Conservation (phyloP, 2,329 filamentous ascomycete genomes). For the Fusarium sp. region DNA sequence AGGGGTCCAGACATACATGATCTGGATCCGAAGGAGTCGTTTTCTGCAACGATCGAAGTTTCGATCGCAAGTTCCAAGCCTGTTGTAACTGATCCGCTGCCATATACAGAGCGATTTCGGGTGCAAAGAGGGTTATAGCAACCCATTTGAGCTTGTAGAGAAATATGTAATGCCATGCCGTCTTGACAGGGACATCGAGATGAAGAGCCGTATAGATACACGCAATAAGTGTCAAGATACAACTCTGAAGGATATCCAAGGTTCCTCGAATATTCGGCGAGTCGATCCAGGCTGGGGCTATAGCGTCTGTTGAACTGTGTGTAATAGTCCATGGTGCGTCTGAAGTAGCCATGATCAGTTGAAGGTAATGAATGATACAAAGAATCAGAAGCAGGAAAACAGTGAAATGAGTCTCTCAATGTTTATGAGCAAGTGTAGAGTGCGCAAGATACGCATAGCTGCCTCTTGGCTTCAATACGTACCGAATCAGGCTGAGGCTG, state of each 20-base stretch:
- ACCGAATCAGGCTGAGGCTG: slow-evolving; percentile 4
- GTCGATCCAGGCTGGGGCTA: background rate
- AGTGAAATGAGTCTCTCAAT: background rate
- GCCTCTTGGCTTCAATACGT: background rate
- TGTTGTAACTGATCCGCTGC: slow-evolving; percentile 28
- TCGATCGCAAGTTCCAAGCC: background rate
- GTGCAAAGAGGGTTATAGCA: slow-evolving; percentile 42
- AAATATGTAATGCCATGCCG: background rate
- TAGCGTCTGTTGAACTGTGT: background rate
- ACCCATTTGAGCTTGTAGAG: slow-evolving; percentile 43
- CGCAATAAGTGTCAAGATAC: slow-evolving; percentile 46
- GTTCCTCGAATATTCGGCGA: background rate
- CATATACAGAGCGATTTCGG: slow-evolving; percentile 45
- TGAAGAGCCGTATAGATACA: slow-evolving; percentile 51
- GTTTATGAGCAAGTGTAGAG: background rate
- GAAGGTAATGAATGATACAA: too few relatives aligned
- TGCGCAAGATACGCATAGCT: background rate
- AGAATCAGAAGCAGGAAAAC: background rate
- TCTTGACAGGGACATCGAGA: slow-evolving; percentile 46
- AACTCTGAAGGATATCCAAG: slow-evolving; percentile 46
- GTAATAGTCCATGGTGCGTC: background rate
- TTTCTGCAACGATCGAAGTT: background rate
- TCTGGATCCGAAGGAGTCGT: background rate
- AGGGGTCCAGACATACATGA: background rate
- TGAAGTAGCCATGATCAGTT: background rate